Base-by-base conservation (phyloP, 2,329 filamentous ascomycete species). In the Pochonia chlamydosporia region DNA sequence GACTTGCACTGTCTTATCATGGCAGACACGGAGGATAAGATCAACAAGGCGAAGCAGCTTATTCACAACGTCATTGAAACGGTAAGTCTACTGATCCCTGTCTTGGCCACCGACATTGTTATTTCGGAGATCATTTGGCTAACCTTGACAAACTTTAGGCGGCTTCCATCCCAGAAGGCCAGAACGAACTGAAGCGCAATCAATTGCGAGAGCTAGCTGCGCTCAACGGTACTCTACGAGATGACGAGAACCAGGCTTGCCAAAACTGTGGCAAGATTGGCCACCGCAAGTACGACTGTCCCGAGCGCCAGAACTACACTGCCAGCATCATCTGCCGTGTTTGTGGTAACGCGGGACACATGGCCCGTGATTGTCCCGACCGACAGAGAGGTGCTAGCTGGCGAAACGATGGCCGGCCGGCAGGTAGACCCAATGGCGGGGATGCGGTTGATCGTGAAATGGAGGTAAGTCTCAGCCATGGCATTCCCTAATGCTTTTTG, bases 11-110 rank as follows among this genome's bases (percentile, higher is more conserved):
- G 93, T 71, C 76, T 99, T 66, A 97, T 99, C 73, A 99, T 99
- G 93, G 93, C 93, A 63, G 93, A 99, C 64, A 97, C 92, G 31
- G 95, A 99, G 74, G 93, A 99, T 54, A 99, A 99, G 75, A 91
- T 99, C 66, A 95, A 95, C 76, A 99, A 97, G 72, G 93, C 93
- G 56, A 99, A 97, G 77, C 90, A 95, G 71, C 73, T 97, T 52
- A 96, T 99, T 54, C 92, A 99, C 71, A 96, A 97, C 57, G 87
- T 99, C 62, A 97, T 99, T 64, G 93, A 99, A 71, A 99, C 93
- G 50, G 92, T 95, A 77, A 74, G 86, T 80, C 21, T 11, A 30
- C 16, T 20, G 7, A 28, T 39, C 13, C 4, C 33, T 26, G 18
- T 1, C 18, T 26, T n/a, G n/a, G n/a, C n/a, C n/a, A n/a, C 16